Evolutionary conservation across 805 yeast species (phyloP), one percentile per base, ranked within the genome.

Genomic region (Ogataea philodendri): DNA sequence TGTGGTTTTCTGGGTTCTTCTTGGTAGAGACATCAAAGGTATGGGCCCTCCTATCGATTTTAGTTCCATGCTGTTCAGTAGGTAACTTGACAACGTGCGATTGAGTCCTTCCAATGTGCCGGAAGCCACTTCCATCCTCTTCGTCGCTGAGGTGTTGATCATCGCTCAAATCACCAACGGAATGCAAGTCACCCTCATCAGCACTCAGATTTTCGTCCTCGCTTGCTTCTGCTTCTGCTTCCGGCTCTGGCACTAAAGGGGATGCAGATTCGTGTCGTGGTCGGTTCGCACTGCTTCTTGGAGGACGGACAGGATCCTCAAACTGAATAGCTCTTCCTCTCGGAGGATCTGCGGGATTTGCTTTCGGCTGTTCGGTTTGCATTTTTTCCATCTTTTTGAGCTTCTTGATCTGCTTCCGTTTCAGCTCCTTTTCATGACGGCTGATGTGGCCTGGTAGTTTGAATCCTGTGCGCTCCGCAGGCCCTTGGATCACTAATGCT

Each of bases 401-500:
- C 28, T 47, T 44, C 23, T 46, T 54, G 11, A 51, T 41, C 18
- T 50, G 33, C 23, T 38, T 52, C 26, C 55, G 48, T 21, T 48
- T 52, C 15, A 39, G 32, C 31, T 48, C 49, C 14, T 39, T 36
- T 22, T 35, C 41, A 21, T 40, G 45, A n/a, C 44, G 38, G 17
- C 36, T 41, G 11, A 26, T 33, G 31, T 54, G 54, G 6, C 57
- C 54, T 9, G 55, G 49, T 1, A 49, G 29, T 15, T 40, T 41
- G 9, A 54, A 58, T 10, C 61, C 52, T 48, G 72, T 84, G 41
- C 83, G 66, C 49, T 82, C 94, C 13, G 81, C 74, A 1, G 97
- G 96, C 1, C 93, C 81, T 41, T 72, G 72, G 27, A 88, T 81
- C 6, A 81, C 76, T 22, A 87, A 60, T 1, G 90, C 88, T 4